phyloP scores from a whole-genome alignment of 176 grass and related monocot species.

The Rhynchospora tenuis region DNA sequence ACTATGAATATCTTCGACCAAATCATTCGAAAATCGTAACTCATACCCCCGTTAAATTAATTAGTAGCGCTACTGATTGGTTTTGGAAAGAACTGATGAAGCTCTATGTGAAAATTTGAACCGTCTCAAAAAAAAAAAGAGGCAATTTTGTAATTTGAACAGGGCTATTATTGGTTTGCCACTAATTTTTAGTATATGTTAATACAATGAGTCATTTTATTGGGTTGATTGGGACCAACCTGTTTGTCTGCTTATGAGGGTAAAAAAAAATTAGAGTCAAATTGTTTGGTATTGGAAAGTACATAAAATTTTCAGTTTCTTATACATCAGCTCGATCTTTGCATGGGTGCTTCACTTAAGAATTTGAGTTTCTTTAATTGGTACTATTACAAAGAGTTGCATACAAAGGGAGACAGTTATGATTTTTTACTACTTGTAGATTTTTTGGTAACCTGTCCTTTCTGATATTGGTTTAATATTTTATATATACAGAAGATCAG shows the following conservation, averaged over 20 bases:
- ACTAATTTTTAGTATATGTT: neutral
- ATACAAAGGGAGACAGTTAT: neutral
- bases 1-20: too few species aligned
- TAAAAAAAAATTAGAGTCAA: too few species aligned
- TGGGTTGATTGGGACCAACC: neutral
- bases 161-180: too few species aligned
- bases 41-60: neutral
- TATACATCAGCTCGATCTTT: too few species aligned
- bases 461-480: neutral
- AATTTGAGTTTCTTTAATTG: neutral
- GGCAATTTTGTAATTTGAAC: neutral
- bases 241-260: neutral
- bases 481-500: neutral
- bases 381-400: neutral
- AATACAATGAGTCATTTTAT: neutral
- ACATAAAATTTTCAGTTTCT: too few species aligned
- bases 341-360: too few species aligned
- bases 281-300: too few species aligned
- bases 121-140: neutral
- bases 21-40: too few species aligned
- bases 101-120: neutral
- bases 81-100: neutral
- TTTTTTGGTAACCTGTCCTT: neutral
- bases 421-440: neutral
- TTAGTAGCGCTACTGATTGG: neutral